phyloP scores from a whole-genome alignment of 2,329 filamentous ascomycete species.

The Alternaria tenuissima region DNA sequence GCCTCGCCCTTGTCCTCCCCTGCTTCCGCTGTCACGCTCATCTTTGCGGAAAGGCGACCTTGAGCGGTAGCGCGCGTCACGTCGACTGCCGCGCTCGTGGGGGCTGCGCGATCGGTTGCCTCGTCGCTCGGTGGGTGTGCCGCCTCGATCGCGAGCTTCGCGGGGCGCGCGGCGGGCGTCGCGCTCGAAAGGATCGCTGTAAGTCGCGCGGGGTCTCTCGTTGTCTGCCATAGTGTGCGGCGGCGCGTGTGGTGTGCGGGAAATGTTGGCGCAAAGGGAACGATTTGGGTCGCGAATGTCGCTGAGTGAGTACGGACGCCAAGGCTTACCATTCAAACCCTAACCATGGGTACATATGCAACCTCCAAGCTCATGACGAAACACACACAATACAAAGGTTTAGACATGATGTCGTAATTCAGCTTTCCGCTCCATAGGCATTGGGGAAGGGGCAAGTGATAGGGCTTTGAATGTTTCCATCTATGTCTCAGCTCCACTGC shows the following conservation, averaged over 20 bases:
- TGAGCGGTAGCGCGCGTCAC: conserved; percentile 38
- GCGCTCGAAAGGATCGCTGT: conserved; percentile 27
- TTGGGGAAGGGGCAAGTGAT: too few relatives aligned
- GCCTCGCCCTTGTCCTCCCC: conserved; percentile 18
- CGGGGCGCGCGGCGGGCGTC: conserved; percentile 30
- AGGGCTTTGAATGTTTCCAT: neutral
- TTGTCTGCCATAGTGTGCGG: conserved; percentile 31
- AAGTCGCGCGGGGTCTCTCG: conserved; percentile 35
- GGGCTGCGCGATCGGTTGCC: conserved; percentile 46
- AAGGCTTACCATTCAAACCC: conserved; percentile 8
- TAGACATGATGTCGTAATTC: neutral
- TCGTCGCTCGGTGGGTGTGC: conserved; percentile 35
- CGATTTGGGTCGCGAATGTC: neutral
- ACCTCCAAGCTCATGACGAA: neutral
- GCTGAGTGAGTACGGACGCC: conserved; percentile 12
- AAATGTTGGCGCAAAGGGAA: conserved; percentile 10
- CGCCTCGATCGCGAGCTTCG: conserved; percentile 31
- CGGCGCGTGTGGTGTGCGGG: conserved; percentile 4
- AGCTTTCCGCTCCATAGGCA: fast-evolving
- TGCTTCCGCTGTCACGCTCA: conserved; percentile 27
- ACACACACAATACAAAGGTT: neutral
- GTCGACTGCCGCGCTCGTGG: conserved; percentile 38
- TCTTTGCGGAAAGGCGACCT: conserved; percentile 39
- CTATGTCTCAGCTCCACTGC: neutral
- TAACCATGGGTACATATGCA: neutral